These are phyloP conservation scores for Purpureocillium lavendulum DNA, from an alignment of 2,329 filamentous ascomycete species.

Conservation along the genomic window DNA sequence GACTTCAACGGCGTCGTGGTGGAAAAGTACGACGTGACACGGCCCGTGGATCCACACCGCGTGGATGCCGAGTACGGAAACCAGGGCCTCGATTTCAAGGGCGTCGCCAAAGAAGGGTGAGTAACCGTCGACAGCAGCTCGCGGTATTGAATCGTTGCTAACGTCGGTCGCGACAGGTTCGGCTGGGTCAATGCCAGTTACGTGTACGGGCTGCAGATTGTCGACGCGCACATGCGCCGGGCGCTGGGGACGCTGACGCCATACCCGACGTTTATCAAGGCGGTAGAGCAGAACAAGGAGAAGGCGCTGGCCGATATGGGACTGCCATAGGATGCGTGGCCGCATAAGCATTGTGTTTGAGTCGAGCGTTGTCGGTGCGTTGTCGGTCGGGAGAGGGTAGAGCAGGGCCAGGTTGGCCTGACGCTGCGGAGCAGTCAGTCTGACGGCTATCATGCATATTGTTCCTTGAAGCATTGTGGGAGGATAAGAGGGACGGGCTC, in stretches of 20 bases:
- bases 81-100: constrained; percentile 91
- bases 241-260: constrained; percentile 82
- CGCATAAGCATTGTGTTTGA: neutral
- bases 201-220: constrained; percentile 82
- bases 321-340: neutral
- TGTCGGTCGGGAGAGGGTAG: no score
- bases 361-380: no score
- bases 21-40: constrained; percentile 96
- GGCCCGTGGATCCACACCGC: constrained; percentile 80
- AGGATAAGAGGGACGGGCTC: no score
- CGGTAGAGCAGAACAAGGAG: constrained; percentile 46
- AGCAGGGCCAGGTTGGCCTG: no score
- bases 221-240: constrained; percentile 82
- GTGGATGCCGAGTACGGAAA: constrained; percentile 98
- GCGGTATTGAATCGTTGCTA: no score
- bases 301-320: constrained; percentile 39
- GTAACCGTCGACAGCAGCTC: constrained; percentile 25
- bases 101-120: constrained; percentile 91
- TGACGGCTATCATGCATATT: no score
- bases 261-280: constrained; percentile 74
- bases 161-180: no score
- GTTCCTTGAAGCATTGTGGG: no score
- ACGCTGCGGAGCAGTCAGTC: no score
- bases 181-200: constrained; percentile 99
- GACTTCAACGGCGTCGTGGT: constrained; percentile 98